These are phyloP conservation scores for Colletotrichum noveboracense DNA, from an alignment of 2,329 filamentous ascomycete species.

Conservation along the genomic window DNA sequence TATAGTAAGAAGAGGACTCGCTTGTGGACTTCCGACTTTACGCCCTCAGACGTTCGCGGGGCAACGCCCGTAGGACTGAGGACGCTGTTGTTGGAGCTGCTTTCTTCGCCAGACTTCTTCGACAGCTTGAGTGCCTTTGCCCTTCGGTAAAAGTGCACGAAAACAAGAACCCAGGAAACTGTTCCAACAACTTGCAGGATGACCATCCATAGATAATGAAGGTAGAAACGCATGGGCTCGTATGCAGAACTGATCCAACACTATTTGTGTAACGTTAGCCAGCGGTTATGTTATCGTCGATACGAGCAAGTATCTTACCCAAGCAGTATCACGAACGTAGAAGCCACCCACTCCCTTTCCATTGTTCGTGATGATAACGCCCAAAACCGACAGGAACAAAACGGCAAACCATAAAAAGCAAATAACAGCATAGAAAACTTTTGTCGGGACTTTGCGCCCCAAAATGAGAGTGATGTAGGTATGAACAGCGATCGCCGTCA, in stretches of 20 bases:
- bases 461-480: slow-evolving; percentile 60
- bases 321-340: slow-evolving; percentile 60
- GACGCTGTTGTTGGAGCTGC: background rate
- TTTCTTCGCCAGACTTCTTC: background rate
- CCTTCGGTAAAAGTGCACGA: slow-evolving; percentile 32
- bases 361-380: slow-evolving; percentile 7
- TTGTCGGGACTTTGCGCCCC: slow-evolving; percentile 49
- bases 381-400: background rate
- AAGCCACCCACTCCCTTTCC: slow-evolving; percentile 25
- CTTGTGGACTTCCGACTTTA: background rate
- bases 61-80: background rate
- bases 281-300: background rate
- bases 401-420: slow-evolving; percentile 52
- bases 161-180: slow-evolving; percentile 40
- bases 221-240: slow-evolving; percentile 56
- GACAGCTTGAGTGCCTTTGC: background rate
- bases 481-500: slow-evolving; percentile 61
- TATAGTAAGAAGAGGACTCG: slow-evolving; percentile 57
- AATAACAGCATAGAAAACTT: slow-evolving; percentile 47
- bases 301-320: slow-evolving; percentile 44
- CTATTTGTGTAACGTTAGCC: slow-evolving; percentile 31
- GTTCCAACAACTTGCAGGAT: slow-evolving; percentile 39
- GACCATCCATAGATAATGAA: slow-evolving; percentile 69
- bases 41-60: background rate
- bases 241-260: slow-evolving; percentile 66